Percentiles rank a stretch among this genome's conserved stretches.
Conservation (phyloP, 164 flowering plant species). For the Chloranthus sessilifolius region DNA sequence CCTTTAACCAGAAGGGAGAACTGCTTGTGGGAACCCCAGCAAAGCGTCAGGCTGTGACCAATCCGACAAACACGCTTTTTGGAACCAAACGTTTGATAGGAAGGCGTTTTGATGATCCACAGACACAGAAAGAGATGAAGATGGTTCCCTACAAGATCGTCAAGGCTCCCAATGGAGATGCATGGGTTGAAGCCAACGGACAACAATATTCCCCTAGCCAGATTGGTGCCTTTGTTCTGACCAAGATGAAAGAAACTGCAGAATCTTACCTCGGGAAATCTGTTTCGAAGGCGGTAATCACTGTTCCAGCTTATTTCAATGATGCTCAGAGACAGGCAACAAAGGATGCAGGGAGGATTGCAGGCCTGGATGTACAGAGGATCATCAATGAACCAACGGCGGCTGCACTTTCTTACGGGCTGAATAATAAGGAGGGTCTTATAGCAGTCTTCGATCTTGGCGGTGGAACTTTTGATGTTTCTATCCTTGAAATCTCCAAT, state of each 20-base stretch:
- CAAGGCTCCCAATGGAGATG: slow-evolving; percentile 69
- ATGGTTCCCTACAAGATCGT: slow-evolving; percentile 73
- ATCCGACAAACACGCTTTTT: slow-evolving; percentile 54
- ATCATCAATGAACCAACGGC: slow-evolving; percentile 82
- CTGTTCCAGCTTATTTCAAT: slow-evolving; percentile 73
- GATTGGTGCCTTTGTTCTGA: slow-evolving; percentile 63
- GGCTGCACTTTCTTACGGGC: slow-evolving; percentile 72
- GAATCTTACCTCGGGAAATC: slow-evolving; percentile 58
- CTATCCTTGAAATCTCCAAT: slow-evolving; percentile 60
- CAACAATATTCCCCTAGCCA: slow-evolving; percentile 66
- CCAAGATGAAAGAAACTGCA: slow-evolving; percentile 76
- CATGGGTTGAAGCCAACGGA: slow-evolving; percentile 71
- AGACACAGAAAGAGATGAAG: slow-evolving; percentile 69
- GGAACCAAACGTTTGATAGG: slow-evolving; percentile 67
- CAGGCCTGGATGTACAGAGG: slow-evolving; percentile 63
- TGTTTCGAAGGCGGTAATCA: slow-evolving; percentile 55
- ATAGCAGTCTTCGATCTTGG: slow-evolving; percentile 76
- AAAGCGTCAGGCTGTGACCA: slow-evolving; percentile 70
- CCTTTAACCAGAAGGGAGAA: slow-evolving; percentile 54
- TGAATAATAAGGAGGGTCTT: slow-evolving; percentile 61
- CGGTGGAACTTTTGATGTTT: slow-evolving; percentile 79
- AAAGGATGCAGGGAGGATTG: slow-evolving; percentile 72
- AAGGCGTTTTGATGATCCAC: slow-evolving; percentile 57
- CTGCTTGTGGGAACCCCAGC: slow-evolving; percentile 62
- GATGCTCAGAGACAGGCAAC: slow-evolving; percentile 79